phyloP scores from a whole-genome alignment of 768 basidiomycete genomes.

The Russula abietina region DNA sequence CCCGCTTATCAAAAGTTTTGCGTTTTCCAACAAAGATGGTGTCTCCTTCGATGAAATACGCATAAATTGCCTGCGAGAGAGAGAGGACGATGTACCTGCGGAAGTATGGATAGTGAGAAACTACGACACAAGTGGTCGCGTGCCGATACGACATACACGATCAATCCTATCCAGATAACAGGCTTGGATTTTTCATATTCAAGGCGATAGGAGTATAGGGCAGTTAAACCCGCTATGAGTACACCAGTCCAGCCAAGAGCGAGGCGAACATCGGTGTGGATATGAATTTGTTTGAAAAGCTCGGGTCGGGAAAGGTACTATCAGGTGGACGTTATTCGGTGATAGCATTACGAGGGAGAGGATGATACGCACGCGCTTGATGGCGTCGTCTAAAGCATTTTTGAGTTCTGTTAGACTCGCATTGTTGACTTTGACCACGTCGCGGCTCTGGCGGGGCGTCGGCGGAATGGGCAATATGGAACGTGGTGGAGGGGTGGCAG shows the following conservation, averaged over 20 bases:
- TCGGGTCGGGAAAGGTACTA: slow-evolving; percentile 78
- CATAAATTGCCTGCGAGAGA: slow-evolving; percentile 65
- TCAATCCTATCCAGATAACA: slow-evolving; percentile 71
- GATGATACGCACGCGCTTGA: slow-evolving; percentile 61
- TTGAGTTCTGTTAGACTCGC: slow-evolving; percentile 47
- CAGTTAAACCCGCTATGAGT: slow-evolving; percentile 73
- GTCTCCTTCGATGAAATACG: slow-evolving; percentile 80
- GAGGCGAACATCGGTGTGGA: slow-evolving; percentile 85
- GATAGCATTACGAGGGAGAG: background rate
- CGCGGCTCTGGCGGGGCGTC: slow-evolving; percentile 28
- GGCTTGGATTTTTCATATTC: slow-evolving; percentile 89
- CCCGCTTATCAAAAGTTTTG: slow-evolving; percentile 83
- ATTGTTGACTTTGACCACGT: slow-evolving; percentile 47
- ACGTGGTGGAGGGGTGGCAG: slow-evolving; percentile 11
- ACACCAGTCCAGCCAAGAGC: slow-evolving; percentile 83
- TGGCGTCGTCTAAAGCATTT: slow-evolving; percentile 68
- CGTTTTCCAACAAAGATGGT: slow-evolving; percentile 85
- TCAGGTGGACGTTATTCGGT: background rate
- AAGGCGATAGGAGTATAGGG: slow-evolving; percentile 77
- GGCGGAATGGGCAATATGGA: slow-evolving; percentile 25
- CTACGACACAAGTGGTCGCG: slow-evolving; percentile 6
- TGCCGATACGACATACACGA: slow-evolving; percentile 48
- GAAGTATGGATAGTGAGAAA: slow-evolving; percentile 11
- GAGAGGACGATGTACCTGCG: slow-evolving; percentile 72
- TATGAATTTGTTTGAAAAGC: slow-evolving; percentile 79